Conservation (phyloP, 2,329 filamentous ascomycete genomes). For the Xylaria sp. region DNA sequence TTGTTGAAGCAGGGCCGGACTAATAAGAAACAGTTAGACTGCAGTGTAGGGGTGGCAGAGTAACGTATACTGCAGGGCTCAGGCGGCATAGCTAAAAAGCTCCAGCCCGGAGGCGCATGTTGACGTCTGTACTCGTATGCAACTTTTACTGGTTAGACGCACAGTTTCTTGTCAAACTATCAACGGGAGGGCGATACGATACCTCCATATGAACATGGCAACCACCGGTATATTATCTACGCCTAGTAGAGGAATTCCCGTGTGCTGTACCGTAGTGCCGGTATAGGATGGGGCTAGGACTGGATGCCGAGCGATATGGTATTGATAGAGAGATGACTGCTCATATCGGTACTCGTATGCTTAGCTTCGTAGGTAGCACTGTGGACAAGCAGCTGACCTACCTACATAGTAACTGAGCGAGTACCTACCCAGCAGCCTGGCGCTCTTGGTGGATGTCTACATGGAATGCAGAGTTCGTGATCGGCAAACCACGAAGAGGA, state of each 20-base stretch:
- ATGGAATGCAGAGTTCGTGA: slow-evolving; percentile 25
- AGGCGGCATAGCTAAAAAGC: slow-evolving; percentile 18
- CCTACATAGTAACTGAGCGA: not conserved
- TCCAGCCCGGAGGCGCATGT: slow-evolving; percentile 29
- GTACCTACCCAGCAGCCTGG: slow-evolving; percentile 8
- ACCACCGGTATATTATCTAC: not conserved
- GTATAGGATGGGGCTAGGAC: slow-evolving; percentile 12
- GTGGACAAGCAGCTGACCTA: slow-evolving; percentile 31
- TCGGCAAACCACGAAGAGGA: slow-evolving; percentile 21
- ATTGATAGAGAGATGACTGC: slow-evolving; percentile 34
- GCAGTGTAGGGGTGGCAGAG: slow-evolving; percentile 9
- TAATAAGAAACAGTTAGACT: slow-evolving; percentile 8
- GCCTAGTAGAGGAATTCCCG: not conserved
- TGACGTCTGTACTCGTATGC: slow-evolving; percentile 38
- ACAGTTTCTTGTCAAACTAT: slow-evolving; percentile 30
- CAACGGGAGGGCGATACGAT: not conserved
- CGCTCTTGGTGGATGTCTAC: slow-evolving; percentile 5
- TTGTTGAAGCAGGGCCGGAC: slow-evolving; percentile 17
- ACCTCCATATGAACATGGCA: slow-evolving; percentile 5
- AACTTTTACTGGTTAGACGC: slow-evolving; percentile 23
- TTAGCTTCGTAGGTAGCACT: slow-evolving; percentile 23
- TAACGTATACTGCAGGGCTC: slow-evolving; percentile 21
- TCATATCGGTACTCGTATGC: slow-evolving; percentile 26
- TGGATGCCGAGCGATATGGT: slow-evolving; percentile 14
- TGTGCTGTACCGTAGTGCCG: slow-evolving; percentile 14